Evolutionary conservation across 163 green algal species (phyloP).

Genomic region (Volvox carteri): DNA sequence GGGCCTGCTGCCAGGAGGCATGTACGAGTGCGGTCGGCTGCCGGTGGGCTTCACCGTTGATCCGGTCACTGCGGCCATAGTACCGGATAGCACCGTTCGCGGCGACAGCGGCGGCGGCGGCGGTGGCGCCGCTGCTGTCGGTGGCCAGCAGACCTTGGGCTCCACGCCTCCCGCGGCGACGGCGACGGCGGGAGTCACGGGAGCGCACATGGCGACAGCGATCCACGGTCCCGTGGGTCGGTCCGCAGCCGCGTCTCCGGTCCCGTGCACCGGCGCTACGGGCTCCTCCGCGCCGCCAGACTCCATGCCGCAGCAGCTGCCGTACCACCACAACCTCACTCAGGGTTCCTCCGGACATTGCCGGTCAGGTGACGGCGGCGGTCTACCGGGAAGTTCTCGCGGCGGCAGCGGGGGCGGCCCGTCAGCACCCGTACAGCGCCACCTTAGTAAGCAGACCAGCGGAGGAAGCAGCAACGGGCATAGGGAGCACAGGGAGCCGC

Average conservation of each 20-base stretch:
- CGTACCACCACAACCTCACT: not conserved
- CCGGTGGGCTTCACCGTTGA: conserved; percentile 56
- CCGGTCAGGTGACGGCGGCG: conserved; percentile 3
- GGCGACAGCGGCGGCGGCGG: not conserved
- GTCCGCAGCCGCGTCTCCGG: conserved; percentile 28
- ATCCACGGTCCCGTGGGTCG: conserved; percentile 13
- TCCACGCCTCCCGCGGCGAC: not conserved
- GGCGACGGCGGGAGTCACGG: not conserved
- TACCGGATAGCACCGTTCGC: not conserved
- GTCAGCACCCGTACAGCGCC: not conserved
- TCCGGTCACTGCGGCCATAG: conserved; percentile 17
- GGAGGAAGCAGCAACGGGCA: conserved; percentile 43
- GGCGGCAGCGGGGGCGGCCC: not conserved
- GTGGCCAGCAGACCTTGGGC: not conserved
- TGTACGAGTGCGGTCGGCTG: conserved; percentile 55
- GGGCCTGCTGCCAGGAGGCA: conserved; percentile 33
- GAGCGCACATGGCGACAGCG: not conserved
- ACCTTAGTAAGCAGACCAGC: conserved; percentile 44
- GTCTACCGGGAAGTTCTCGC: not conserved
- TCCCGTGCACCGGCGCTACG: not conserved
- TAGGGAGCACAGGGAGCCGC: not conserved
- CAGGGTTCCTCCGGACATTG: not conserved
- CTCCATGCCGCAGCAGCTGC: not conserved
- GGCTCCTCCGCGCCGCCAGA: conserved; percentile 1
- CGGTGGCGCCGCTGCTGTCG: not conserved